Evolutionary conservation across 495 filamentous ascomycete species (phyloP), one percentile per base, ranked within the genome.

Genomic region (Penicillium samsonianum): DNA sequence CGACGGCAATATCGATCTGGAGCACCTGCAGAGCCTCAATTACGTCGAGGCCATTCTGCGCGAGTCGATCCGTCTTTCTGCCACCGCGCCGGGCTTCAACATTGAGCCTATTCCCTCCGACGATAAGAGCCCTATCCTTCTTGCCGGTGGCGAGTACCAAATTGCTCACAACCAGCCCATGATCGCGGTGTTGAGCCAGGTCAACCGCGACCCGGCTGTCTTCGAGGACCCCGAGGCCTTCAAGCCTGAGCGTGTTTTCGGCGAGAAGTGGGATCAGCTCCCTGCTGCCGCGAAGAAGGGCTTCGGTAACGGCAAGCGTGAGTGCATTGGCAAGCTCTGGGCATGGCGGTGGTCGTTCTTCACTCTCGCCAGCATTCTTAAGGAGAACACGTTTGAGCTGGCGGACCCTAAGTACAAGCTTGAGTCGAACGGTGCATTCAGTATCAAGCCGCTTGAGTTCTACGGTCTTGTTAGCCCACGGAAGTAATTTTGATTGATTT

Each of bases 221-320:
- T 92, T 80, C 55, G 79, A 87, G 2, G 80, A 86, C 45, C 85
- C 86, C 1, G 73, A 85, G 20, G 77, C 74, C 7, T 91, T 91
- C 77, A 72, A 68, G 58, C 87, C 87, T 0, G 86, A 89, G 71
- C 78, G 87, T 20, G 88, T 91, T 82, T 61, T 88, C 38, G 85
- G 84, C 30, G 82, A 87, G 58, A 71, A 76, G 16, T 90, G 86
- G 65, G 81, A 85, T 10, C 69, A 65, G 22, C 65, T 89, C 40
- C 86, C 86, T 0, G 58, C 68, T 5, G 81, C 75, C 0, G 84
- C 82, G 8, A 88, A 85, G 81, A 89, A 87, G 60, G 77, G 76
- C 37, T 90, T 88, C 53, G 88, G 88, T 2, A 89, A 89, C 57
- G 88, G 88, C 19, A 85, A 85, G 75, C 68, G 88, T 37, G 78